Conservation (phyloP, 2,329 filamentous ascomycete genomes). For the Chaetomium strumarium region DNA sequence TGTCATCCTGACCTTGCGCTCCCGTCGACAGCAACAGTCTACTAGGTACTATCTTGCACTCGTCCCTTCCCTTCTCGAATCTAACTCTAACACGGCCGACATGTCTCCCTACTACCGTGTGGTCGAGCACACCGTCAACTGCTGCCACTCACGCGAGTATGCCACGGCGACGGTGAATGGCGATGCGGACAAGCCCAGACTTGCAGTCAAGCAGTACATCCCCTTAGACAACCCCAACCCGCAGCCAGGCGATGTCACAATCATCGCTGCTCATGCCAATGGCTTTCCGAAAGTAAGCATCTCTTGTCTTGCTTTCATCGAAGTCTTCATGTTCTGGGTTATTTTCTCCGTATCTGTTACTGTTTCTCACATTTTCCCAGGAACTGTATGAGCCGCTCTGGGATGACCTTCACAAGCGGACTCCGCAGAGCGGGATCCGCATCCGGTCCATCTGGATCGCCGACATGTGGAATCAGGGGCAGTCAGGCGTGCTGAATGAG, state of each 20-base stretch:
- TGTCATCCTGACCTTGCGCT: too few species aligned
- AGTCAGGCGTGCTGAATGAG: constrained; percentile 74
- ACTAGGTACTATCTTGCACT: too few species aligned
- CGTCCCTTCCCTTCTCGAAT: too few species aligned
- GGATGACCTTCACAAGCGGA: constrained; percentile 65
- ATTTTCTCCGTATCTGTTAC: too few species aligned
- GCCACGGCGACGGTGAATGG: constrained; percentile 62
- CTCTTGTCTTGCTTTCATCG: too few species aligned
- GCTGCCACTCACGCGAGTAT: constrained; percentile 78
- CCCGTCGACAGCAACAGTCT: too few species aligned
- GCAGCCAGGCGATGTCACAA: constrained; percentile 70
- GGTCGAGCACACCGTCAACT: constrained; percentile 66
- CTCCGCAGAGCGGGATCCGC: constrained; percentile 54
- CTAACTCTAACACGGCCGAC: too few species aligned
- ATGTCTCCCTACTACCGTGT: constrained; percentile 52
- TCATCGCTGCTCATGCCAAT: constrained; percentile 85
- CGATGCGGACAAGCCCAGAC: constrained; percentile 67
- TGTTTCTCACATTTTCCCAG: too few species aligned
- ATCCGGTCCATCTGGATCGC: constrained; percentile 86
- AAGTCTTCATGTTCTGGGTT: too few species aligned
- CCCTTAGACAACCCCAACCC: constrained; percentile 65
- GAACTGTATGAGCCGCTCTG: constrained; percentile 91
- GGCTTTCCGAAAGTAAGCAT: constrained; percentile 85
- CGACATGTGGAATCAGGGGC: constrained; percentile 80
- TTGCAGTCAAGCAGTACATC: constrained; percentile 84